phyloP scores from a whole-genome alignment of 1,284 basidiomycete genomes.

The Bjerkandera adusta region DNA sequence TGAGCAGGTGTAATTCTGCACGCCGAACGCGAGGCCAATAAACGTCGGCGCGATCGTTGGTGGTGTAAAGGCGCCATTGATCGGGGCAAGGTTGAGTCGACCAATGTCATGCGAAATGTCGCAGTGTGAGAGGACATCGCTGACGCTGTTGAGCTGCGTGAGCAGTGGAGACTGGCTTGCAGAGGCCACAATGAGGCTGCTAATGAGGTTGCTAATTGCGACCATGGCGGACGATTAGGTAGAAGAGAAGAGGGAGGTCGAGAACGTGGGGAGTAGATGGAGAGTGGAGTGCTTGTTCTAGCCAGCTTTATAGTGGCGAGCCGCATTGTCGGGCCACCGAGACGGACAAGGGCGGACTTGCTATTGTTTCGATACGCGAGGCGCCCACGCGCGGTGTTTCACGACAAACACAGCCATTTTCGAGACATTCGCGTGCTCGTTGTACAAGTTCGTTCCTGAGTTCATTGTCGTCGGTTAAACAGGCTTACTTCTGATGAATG shows the following conservation, averaged over 20 bases:
- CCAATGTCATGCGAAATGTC: constrained; percentile 20
- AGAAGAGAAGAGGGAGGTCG: neutral
- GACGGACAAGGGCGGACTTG: neutral
- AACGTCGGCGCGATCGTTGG: constrained; percentile 31
- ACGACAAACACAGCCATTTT: too few relatives aligned
- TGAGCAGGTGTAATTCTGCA: constrained; percentile 43
- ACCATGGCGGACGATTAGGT: constrained; percentile 14
- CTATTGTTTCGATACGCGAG: too few relatives aligned
- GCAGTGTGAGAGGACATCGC: constrained; percentile 18
- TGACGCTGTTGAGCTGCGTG: constrained; percentile 1
- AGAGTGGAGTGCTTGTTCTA: neutral
- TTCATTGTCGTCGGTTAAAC: too few relatives aligned
- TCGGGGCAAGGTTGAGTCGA: constrained; percentile 21
- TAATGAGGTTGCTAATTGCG: constrained; percentile 10
- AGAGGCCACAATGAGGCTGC: constrained; percentile 10
- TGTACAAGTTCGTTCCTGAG: too few relatives aligned
- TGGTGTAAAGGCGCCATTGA: constrained; percentile 25
- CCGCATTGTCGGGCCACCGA: too few relatives aligned
- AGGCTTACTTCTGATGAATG: too few relatives aligned
- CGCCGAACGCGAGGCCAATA: constrained; percentile 41
- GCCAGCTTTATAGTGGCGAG: constrained; percentile 5
- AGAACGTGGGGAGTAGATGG: neutral
- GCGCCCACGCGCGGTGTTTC: too few relatives aligned
- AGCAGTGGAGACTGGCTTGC: constrained; percentile 5
- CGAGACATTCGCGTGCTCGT: too few relatives aligned